A percentile compares a stretch with the other conserved stretches of the same genome.
Conservation (phyloP, 2,329 filamentous ascomycete genomes). For the Claviceps maximensis region DNA sequence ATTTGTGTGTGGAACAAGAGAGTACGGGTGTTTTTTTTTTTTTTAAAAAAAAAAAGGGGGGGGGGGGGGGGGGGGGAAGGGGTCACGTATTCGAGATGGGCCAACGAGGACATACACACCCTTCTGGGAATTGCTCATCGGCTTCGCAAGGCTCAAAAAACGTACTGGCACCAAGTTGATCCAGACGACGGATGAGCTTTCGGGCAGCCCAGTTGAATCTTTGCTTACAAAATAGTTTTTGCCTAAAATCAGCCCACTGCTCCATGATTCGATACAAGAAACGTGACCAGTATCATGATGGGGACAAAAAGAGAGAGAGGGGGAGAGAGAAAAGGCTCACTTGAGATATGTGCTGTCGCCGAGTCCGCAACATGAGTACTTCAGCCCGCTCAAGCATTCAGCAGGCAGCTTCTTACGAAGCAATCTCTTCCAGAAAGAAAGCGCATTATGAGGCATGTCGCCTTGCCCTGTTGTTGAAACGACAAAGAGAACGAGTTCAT, state of each 20-base stretch:
- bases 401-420: conserved; percentile 64
- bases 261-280: not conserved
- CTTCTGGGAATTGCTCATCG: conserved; percentile 87
- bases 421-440: conserved; percentile 72
- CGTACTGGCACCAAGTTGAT: conserved; percentile 68
- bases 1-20: not conserved
- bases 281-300: not conserved
- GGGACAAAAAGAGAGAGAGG: not conserved
- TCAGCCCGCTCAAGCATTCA: conserved; percentile 52
- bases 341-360: conserved; percentile 92
- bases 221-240: not conserved
- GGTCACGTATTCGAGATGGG: too few species aligned
- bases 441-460: conserved; percentile 75
- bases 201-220: conserved; percentile 89
- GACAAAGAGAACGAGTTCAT: conserved; percentile 59
- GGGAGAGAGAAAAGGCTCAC: conserved; percentile 30
- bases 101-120: conserved; percentile 38
- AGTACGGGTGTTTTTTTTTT: too few species aligned
- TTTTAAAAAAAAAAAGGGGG: not conserved
- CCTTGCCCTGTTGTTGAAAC: conserved; percentile 92
- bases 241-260: not conserved
- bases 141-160: conserved; percentile 72
- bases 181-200: conserved; percentile 72
- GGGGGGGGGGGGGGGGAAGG: not conserved
- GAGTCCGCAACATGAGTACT: conserved; percentile 77